phyloP scores from a whole-genome alignment of 179 eudicot species.

The Silene vulgaris region DNA sequence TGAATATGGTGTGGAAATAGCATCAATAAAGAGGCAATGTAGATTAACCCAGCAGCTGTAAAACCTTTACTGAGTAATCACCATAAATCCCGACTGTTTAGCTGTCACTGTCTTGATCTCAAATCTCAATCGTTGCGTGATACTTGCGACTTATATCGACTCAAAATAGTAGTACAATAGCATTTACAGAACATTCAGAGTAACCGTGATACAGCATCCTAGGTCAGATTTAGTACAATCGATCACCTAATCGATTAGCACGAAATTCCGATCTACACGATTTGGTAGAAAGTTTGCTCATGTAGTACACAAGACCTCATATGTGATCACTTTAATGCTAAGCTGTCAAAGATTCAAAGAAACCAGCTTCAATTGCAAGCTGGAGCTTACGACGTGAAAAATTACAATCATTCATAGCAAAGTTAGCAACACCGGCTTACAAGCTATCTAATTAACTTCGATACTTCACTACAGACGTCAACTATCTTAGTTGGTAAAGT shows the following conservation, averaged over 20 bases:
- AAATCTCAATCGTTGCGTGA: neutral
- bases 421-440: too few species aligned
- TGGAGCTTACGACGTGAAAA: slow-evolving; percentile 17
- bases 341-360: slow-evolving; percentile 22
- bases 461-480: too few species aligned
- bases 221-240: neutral
- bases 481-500: too few species aligned
- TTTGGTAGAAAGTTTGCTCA: slow-evolving; percentile 17
- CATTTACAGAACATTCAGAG: neutral
- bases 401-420: slow-evolving; percentile 8
- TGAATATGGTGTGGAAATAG: neutral
- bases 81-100: neutral
- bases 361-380: slow-evolving; percentile 29
- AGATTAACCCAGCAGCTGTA: neutral
- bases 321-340: slow-evolving; percentile 13
- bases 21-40: slow-evolving; percentile 4
- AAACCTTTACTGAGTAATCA: neutral
- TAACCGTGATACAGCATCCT: neutral
- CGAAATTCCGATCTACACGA: neutral
- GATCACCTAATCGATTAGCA: slow-evolving; percentile 11
- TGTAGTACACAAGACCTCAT: slow-evolving; percentile 15
- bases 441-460: too few species aligned
- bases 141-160: neutral
- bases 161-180: neutral
- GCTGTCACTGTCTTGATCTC: neutral